Conservation (phyloP, 257 asterid genomes). For the Anisodus tanguticus region DNA sequence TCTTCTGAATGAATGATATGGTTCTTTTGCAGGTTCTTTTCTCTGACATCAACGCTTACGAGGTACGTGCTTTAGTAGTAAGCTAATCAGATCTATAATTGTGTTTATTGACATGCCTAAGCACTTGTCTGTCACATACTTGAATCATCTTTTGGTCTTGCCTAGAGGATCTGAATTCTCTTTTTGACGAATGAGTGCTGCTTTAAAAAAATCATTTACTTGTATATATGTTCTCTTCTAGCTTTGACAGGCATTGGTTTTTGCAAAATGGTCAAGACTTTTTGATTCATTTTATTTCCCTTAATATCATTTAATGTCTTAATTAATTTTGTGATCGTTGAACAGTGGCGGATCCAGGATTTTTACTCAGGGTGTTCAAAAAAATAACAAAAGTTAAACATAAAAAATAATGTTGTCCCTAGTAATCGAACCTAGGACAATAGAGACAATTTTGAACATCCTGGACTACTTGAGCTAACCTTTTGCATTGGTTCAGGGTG, state of each 20-base stretch:
- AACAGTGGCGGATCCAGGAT: neutral
- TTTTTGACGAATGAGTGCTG: neutral
- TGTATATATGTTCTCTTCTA: neutral
- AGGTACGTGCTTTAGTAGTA: conserved; percentile 52
- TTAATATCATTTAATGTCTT: neutral
- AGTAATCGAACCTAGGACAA: too few relatives aligned
- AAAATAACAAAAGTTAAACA: too few relatives aligned
- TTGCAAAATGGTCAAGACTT: neutral
- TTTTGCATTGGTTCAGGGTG: too few relatives aligned
- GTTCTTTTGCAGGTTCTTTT: conserved; percentile 74
- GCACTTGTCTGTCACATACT: neutral
- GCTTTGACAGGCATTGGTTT: neutral
- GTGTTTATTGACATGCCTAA: conserved; percentile 12
- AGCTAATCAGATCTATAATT: neutral
- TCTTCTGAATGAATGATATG: conserved; percentile 23
- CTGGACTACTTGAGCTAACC: too few relatives aligned
- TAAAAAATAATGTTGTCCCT: too few relatives aligned
- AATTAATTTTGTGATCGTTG: neutral
- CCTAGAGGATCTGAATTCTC: neutral
- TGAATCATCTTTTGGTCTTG: neutral
- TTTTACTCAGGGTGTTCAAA: too few relatives aligned
- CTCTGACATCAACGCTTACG: conserved; percentile 81
- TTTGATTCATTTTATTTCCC: neutral
- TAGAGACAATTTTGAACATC: too few relatives aligned
- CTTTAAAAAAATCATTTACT: neutral